Evolutionary conservation across 1,284 basidiomycete species (phyloP), one percentile per base, ranked within the genome.

Genomic region (Vanrija humicola): DNA sequence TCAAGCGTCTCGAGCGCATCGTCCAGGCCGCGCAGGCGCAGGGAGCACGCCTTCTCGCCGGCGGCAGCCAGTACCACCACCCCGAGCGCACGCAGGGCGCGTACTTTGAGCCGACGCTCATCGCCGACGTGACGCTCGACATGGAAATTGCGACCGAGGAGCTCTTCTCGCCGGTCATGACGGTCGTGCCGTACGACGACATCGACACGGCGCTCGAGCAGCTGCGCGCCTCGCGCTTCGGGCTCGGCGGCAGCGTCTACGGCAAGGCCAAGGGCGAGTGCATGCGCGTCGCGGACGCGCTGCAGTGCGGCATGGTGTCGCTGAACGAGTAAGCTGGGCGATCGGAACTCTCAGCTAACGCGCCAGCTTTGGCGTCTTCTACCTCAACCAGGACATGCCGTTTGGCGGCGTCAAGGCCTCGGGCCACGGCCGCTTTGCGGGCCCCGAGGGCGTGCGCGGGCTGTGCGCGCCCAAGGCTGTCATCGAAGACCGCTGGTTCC

Each of bases 301-400:
- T 98, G 46, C 83, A 94, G 56, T 93, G 90, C 63, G 95, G 95
- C 40, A 98, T 98, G 95, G 93, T 98, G 9, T 88, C 93, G 38
- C 82, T 97, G 66, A 98, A 98, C 68, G 92, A 95, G 76, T 96
- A 89, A 74, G 91, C 84, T 5, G 23, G 84, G 15, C 15, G 6
- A 10, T 21, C 38, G 10, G 29, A 10, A 6, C 25, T 1, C 38
- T 8, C 7, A 28, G 46, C 47, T 64, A 43, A 64, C 21, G 12
- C 4, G 14, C 10, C 57, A 76, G 77, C 53, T 95, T 95, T 71
- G 93, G 86, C 21, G 88, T 93, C 3, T 93, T 88, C 78, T 98
- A 97, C 59, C 59, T 73, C 63, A 95, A 90, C 73, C 94, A 97
- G 81, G 88, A 90, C 67, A 81, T 96, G 65, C 93, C 94, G 5